Conservation (phyloP, 2,329 filamentous ascomycete species). For the Epichloe typhina region DNA sequence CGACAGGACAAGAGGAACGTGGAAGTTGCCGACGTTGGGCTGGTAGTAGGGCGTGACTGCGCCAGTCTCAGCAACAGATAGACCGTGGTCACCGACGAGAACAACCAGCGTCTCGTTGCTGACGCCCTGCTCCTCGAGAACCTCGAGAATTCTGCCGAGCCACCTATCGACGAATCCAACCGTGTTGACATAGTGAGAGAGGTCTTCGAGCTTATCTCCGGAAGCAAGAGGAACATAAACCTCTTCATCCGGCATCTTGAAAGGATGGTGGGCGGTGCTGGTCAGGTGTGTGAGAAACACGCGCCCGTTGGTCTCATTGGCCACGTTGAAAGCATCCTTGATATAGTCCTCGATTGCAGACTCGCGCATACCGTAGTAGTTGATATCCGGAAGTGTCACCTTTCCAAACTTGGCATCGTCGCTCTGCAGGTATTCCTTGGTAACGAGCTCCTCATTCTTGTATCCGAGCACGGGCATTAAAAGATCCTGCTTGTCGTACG, state of each 20-base stretch:
- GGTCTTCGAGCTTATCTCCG: slow-evolving; percentile 14
- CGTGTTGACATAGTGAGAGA: slow-evolving; percentile 21
- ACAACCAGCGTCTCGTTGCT: slow-evolving; percentile 20
- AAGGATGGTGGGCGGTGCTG: slow-evolving; percentile 23
- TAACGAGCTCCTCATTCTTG: slow-evolving; percentile 12
- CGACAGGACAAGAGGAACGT: slow-evolving; percentile 21
- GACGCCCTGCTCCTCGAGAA: slow-evolving; percentile 18
- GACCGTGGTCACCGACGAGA: slow-evolving; percentile 20
- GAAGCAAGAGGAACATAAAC: slow-evolving; percentile 14
- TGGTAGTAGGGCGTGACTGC: slow-evolving; percentile 22
- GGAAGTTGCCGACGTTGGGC: slow-evolving; percentile 20
- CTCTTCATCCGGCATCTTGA: slow-evolving; percentile 17
- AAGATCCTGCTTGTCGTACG: slow-evolving; percentile 21
- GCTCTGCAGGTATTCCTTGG: slow-evolving; percentile 17
- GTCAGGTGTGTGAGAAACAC: slow-evolving; percentile 23
- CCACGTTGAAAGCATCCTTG: slow-evolving; percentile 16
- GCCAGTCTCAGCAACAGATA: slow-evolving; percentile 20
- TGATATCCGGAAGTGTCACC: slow-evolving; percentile 18
- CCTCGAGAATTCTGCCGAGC: slow-evolving; percentile 18
- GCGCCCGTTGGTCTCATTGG: slow-evolving; percentile 17
- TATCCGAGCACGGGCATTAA: slow-evolving; percentile 21
- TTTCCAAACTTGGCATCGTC: slow-evolving; percentile 17
- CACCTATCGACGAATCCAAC: slow-evolving; percentile 20
- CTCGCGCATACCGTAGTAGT: slow-evolving; percentile 23
- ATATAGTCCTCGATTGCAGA: slow-evolving; percentile 19